Base-by-base conservation (phyloP, 2,329 filamentous ascomycete genomes). In the Pyrenophora tritici-repentis region DNA sequence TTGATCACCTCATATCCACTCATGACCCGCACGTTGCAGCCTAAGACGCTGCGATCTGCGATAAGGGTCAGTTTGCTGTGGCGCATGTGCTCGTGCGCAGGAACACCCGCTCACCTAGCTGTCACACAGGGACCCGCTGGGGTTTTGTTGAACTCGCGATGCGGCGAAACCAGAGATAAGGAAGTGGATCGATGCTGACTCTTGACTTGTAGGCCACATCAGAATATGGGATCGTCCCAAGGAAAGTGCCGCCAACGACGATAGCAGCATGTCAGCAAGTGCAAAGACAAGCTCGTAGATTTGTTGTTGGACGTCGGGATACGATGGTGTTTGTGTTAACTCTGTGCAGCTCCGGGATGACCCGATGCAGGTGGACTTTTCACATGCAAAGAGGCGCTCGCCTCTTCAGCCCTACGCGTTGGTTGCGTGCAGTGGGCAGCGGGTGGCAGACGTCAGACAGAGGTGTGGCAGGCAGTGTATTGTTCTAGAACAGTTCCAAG, bases 211-310 rank as follows among this genome's bases (percentile, higher is more conserved):
- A 90, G 88, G 88, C 32, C 88, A 91, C 71, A 83, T 91, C 57
- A 83, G 85, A 54, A 90, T 88, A 26, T 91, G 88, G 88, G 82
- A 85, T 60, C 81, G 88, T 55, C 88, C 88, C 5, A 78, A 76
- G 52, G 77, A 79, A 53, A 74, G 70, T 48, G 64, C 73, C 32
- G 63, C 59, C n/a, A 68, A 66, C 42, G 71, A 73, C 41, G 70
- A 72, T 31, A 66, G 59, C 26, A 61, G 57, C 24, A 59, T 52
- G 22, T 65, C 66, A 42, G 63, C 55, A 46, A 65, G 65, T 29
- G 67, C 59, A 42, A 64, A 57, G 46, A 50, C 57, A 41, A 58
- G n/a, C n/a, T n/a, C n/a, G n/a, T n/a, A n/a, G n/a, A n/a, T 20
- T 5, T 33, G 39, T 33, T 29, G 38, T 41, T 37, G 22, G 20